Percentiles rank a stretch among this genome's conserved stretches.
Conservation (phyloP, 345 rosid species). For the Murraya paniculata region DNA sequence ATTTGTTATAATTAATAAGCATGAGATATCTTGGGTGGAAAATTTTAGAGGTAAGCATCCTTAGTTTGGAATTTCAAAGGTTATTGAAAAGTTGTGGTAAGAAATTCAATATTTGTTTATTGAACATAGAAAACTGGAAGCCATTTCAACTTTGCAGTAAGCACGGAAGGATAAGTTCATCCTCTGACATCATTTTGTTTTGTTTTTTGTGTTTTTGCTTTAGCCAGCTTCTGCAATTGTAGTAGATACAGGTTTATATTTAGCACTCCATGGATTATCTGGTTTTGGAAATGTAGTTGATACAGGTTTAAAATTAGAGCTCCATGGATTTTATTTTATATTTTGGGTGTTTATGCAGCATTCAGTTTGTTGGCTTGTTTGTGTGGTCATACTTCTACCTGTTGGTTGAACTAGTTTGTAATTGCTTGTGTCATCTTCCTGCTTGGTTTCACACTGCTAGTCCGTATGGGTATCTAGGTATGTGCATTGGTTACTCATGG, state of each 20-base stretch:
- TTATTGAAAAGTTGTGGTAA: background rate
- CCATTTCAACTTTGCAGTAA: background rate
- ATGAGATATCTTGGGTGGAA: background rate
- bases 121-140: background rate
- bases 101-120: background rate
- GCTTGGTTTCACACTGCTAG: background rate
- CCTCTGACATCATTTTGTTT: background rate
- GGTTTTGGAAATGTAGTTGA: background rate
- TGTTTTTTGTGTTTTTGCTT: background rate
- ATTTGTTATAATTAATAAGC: background rate
- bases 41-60: background rate
- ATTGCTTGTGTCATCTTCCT: background rate
- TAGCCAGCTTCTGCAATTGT: background rate
- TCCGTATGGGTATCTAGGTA: background rate
- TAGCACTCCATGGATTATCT: background rate
- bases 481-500: background rate
- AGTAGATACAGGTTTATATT: background rate
- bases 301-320: background rate
- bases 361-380: conserved; percentile 1
- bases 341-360: background rate
- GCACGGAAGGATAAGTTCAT: background rate
- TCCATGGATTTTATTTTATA: background rate
- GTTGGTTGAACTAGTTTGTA: background rate
- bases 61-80: background rate
- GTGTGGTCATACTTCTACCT: conserved; percentile 1